phyloP scores from a whole-genome alignment of 345 rosid genomes.

The Eucalyptus dawsonii region DNA sequence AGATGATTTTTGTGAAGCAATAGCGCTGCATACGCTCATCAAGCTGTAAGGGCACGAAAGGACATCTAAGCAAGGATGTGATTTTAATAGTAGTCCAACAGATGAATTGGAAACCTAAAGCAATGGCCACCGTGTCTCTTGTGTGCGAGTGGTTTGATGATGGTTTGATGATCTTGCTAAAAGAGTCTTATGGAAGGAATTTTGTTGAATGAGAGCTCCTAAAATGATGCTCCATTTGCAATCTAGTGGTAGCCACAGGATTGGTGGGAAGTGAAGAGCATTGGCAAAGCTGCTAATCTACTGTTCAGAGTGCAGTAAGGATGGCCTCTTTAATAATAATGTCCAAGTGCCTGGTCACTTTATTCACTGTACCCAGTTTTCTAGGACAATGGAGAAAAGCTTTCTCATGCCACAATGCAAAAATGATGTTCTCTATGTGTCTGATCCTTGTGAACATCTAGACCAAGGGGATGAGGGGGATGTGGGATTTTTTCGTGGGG shows the following conservation, averaged over 20 bases:
- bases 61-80: constrained; percentile 78
- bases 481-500: constrained; percentile 83
- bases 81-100: constrained; percentile 78
- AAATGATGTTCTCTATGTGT: constrained; percentile 73
- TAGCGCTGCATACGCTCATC: constrained; percentile 87
- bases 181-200: constrained; percentile 92
- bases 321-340: constrained; percentile 53
- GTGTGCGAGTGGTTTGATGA: constrained; percentile 95
- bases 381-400: constrained; percentile 85
- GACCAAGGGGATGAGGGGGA: constrained; percentile 97
- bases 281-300: constrained; percentile 86
- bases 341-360: constrained; percentile 80
- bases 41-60: constrained; percentile 82
- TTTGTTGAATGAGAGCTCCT: constrained; percentile 80
- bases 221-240: constrained; percentile 88
- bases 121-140: constrained; percentile 67
- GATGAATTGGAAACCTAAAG: constrained; percentile 87
- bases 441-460: constrained; percentile 95
- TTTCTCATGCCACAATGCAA: constrained; percentile 87
- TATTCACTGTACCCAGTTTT: constrained; percentile 76
- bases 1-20: constrained; percentile 69
- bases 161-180: constrained; percentile 97
- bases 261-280: constrained; percentile 98
- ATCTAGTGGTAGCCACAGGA: constrained; percentile 79
- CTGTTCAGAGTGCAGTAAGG: constrained; percentile 73